Percentiles rank a stretch among this genome's conserved stretches.
phyloP scores from a whole-genome alignment of 192 early-diverging fungal genomes.

The Geranomyces variabilis region DNA sequence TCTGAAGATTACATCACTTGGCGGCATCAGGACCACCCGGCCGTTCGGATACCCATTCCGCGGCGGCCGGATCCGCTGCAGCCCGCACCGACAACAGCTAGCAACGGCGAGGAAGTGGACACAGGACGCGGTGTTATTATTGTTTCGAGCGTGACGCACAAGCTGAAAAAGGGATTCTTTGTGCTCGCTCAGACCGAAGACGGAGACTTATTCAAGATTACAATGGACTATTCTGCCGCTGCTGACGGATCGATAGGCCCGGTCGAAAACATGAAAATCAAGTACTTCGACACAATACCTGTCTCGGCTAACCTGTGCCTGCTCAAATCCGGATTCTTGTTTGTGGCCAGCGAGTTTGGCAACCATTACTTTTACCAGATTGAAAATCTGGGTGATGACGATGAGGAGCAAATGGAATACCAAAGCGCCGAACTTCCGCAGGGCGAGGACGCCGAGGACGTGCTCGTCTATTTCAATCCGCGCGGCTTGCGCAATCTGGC shows the following conservation, averaged over 20 bases:
- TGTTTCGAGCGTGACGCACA: constrained; percentile 83
- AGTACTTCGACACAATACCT: constrained; percentile 96
- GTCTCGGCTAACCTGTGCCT: constrained; percentile 77
- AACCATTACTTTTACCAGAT: constrained; percentile 96
- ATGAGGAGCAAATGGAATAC: constrained; percentile 78
- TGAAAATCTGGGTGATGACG: constrained; percentile 90
- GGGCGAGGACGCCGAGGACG: constrained; percentile 51
- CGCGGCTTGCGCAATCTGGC: constrained; percentile 80
- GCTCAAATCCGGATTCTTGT: constrained; percentile 91
- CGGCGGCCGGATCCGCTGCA: constrained; percentile 72
- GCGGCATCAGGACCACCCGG: constrained; percentile 69
- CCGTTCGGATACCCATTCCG: constrained; percentile 78
- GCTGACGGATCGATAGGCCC: constrained; percentile 54
- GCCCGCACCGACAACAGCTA: constrained; percentile 14
- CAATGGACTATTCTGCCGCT: constrained; percentile 74
- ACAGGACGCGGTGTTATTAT: constrained; percentile 73
- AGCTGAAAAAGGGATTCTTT: constrained; percentile 89
- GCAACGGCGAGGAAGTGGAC: constrained; percentile 47
- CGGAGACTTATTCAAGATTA: constrained; percentile 94
- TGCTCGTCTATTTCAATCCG: constrained; percentile 67
- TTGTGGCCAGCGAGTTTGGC: constrained; percentile 88
- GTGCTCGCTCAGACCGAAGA: constrained; percentile 87
- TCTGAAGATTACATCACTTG: constrained; percentile 88
- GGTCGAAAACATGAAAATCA: constrained; percentile 73
- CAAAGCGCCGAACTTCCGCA: constrained; percentile 70